A percentile compares a stretch with the other conserved stretches of the same genome.
These are phyloP conservation scores for Trypanosomatidae sp. DNA, from an alignment of 208 protist species.

Conservation along the genomic window DNA sequence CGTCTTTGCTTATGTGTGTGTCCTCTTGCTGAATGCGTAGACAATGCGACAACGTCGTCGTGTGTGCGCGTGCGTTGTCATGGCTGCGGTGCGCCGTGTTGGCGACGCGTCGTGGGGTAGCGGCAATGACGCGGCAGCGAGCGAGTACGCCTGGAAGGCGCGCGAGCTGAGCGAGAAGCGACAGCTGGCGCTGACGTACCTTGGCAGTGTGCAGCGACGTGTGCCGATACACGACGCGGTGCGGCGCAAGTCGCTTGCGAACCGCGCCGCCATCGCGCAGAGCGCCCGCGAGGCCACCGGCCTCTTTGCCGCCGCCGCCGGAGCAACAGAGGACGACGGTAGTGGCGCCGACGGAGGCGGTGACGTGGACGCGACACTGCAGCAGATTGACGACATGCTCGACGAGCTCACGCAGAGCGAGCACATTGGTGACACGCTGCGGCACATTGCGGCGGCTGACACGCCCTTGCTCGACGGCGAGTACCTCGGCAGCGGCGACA, in stretches of 20 bases:
- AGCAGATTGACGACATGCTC: conserved; percentile 10
- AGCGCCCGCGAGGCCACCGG: not conserved
- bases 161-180: conserved; percentile 47
- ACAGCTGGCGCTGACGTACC: conserved; percentile 39
- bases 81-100: too few relatives aligned
- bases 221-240: conserved; percentile 66
- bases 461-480: conserved; percentile 28
- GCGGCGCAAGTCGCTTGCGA: too few relatives aligned
- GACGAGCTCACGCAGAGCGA: too few relatives aligned
- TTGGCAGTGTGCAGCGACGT: conserved; percentile 57
- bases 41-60: too few relatives aligned
- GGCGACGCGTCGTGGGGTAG: too few relatives aligned
- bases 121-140: conserved; percentile 22
- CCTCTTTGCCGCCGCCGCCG: not conserved
- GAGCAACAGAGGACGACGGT: not conserved
- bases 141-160: conserved; percentile 57
- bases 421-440: conserved; percentile 17
- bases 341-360: not conserved
- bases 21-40: not conserved
- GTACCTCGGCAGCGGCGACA: conserved; percentile 16
- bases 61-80: not conserved
- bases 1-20: not conserved
- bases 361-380: too few relatives aligned
- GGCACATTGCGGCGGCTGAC: conserved; percentile 20
- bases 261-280: too few relatives aligned